Conservation (phyloP, 1,139 yeast species). For the Blastobotrys raffinosifermentans region DNA sequence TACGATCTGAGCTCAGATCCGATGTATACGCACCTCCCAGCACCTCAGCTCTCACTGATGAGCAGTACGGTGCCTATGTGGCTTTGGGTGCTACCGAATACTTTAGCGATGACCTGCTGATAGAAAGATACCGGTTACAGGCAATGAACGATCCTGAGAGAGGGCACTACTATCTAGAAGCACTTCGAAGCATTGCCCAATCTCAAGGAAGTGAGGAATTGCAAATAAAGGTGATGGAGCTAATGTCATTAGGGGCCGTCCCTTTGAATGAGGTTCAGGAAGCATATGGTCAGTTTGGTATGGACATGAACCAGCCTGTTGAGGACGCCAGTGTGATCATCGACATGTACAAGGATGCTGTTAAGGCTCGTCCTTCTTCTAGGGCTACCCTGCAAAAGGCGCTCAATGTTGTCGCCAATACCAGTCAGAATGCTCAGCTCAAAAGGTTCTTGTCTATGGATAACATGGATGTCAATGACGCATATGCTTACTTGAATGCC, state of each 20-base stretch:
- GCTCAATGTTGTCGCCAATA: slow-evolving; percentile 20
- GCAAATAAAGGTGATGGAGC: slow-evolving; percentile 47
- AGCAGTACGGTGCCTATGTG: slow-evolving; percentile 33
- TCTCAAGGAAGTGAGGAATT: slow-evolving; percentile 43
- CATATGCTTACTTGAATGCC: slow-evolving; percentile 54
- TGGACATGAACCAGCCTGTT: slow-evolving; percentile 30
- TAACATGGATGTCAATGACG: slow-evolving; percentile 48
- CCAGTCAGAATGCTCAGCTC: slow-evolving; percentile 38
- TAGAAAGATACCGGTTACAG: slow-evolving; percentile 55
- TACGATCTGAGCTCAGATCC: background rate
- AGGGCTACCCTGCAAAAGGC: slow-evolving; percentile 17
- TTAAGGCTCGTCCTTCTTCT: slow-evolving; percentile 14
- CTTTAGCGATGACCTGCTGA: slow-evolving; percentile 57
- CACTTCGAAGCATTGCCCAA: slow-evolving; percentile 46
- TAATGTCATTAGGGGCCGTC: slow-evolving; percentile 50
- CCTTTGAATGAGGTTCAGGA: slow-evolving; percentile 56
- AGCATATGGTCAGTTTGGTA: slow-evolving; percentile 51
- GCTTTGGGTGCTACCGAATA: slow-evolving; percentile 54
- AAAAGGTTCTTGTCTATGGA: slow-evolving; percentile 47
- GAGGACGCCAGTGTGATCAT: slow-evolving; percentile 24
- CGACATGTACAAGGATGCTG: slow-evolving; percentile 19
- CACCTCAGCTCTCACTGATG: slow-evolving; percentile 5
- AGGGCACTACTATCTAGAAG: slow-evolving; percentile 63
- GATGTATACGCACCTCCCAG: background rate
- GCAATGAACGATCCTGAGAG: slow-evolving; percentile 48